Conservation (phyloP, 257 asterid genomes). For the Solanum paucissectum region DNA sequence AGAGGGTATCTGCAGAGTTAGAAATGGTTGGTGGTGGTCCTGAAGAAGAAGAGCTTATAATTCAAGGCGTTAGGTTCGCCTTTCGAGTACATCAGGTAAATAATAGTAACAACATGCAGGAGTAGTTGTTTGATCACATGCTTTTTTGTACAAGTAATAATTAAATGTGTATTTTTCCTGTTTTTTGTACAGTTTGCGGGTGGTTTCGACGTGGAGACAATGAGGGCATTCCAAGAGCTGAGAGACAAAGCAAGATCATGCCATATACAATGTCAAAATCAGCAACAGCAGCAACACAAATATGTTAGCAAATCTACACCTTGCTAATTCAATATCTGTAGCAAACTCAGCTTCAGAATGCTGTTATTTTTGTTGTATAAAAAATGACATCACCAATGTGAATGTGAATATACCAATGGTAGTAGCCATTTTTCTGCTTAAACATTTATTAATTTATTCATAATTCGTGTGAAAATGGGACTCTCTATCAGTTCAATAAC, state of each 20-base stretch:
- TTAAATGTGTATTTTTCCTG: not conserved
- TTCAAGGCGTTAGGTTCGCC: slow-evolving; percentile 87
- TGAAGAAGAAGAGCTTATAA: slow-evolving; percentile 89
- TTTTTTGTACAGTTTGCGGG: slow-evolving; percentile 72
- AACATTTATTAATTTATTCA: not conserved
- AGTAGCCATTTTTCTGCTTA: not conserved
- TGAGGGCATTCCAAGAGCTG: slow-evolving; percentile 87
- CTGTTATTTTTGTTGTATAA: slow-evolving; percentile 24
- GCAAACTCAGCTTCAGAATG: slow-evolving; percentile 44
- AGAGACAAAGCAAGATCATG: slow-evolving; percentile 72
- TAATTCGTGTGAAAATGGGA: not conserved
- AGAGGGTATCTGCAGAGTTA: slow-evolving; percentile 81
- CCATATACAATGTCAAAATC: slow-evolving; percentile 53
- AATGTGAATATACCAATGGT: slow-evolving; percentile 7
- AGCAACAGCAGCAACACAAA: slow-evolving; percentile 29
- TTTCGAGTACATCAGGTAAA: slow-evolving; percentile 94
- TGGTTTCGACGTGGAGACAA: slow-evolving; percentile 91
- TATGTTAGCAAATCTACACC: slow-evolving; percentile 32
- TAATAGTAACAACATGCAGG: not conserved
- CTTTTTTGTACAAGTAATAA: not conserved
- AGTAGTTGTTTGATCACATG: not conserved
- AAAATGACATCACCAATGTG: not conserved
- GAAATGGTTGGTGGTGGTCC: slow-evolving; percentile 65
- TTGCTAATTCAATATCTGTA: slow-evolving; percentile 27
- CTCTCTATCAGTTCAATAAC: not conserved